phyloP scores from a whole-genome alignment of 495 filamentous ascomycete genomes.

The Penicillium alfredii region DNA sequence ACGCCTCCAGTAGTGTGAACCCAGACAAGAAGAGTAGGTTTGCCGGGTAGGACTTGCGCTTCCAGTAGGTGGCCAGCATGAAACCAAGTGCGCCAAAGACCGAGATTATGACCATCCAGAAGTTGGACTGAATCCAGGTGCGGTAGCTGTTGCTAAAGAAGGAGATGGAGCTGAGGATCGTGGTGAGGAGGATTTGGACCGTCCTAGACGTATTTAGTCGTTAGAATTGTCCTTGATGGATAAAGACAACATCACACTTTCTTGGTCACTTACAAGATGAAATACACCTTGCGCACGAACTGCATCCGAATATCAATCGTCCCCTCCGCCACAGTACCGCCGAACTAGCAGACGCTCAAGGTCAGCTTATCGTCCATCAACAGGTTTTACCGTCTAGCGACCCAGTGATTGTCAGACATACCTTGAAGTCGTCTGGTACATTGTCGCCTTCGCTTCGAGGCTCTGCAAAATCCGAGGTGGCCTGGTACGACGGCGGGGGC shows the following conservation, averaged over 20 bases:
- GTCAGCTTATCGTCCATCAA: not conserved
- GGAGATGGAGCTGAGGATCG: conserved; percentile 69
- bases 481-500: conserved; percentile 70
- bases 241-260: too few relatives aligned
- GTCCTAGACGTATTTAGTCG: conserved; percentile 46
- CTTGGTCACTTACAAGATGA: conserved; percentile 75
- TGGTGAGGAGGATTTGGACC: conserved; percentile 81
- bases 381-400: too few relatives aligned
- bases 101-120: conserved; percentile 79
- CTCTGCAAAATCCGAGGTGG: conserved; percentile 36
- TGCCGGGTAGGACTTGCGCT: conserved; percentile 91
- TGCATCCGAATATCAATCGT: conserved; percentile 94
- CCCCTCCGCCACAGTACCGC: conserved; percentile 84
- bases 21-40: conserved; percentile 89
- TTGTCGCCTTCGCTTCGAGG: conserved; percentile 83
- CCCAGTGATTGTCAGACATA: conserved; percentile 27
- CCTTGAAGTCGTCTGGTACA: conserved; percentile 96
- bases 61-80: conserved; percentile 92
- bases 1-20: conserved; percentile 91
- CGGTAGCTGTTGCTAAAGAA: conserved; percentile 81
- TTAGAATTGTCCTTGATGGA: not conserved
- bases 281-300: conserved; percentile 92
- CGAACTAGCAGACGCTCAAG: conserved; percentile 53
- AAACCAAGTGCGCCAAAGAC: conserved; percentile 74
- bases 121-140: conserved; percentile 77